A percentile compares a stretch with the other conserved stretches of the same genome.
Evolutionary conservation across 225 moss, liverwort and hornwort species (phyloP).

Genomic region (Lunularia cruciata): DNA sequence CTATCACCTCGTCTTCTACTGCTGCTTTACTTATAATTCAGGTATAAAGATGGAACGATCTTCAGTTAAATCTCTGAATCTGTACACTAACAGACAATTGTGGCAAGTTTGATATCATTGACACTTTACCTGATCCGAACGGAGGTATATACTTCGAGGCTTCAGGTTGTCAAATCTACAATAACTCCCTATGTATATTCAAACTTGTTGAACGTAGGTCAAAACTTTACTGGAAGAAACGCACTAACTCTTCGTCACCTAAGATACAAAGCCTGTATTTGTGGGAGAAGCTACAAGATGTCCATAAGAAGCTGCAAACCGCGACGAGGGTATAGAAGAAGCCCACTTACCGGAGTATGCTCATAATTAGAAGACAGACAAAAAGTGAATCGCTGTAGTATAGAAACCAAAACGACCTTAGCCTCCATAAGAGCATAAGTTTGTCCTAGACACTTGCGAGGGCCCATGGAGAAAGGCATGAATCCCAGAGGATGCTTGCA

Average conservation of each 20-base stretch:
- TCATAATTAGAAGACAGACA: slow-evolving; percentile 52
- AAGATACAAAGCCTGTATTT: neutral
- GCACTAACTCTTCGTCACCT: neutral
- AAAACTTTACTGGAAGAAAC: neutral
- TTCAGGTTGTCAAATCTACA: too few species aligned
- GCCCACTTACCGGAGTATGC: slow-evolving; percentile 41
- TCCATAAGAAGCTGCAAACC: slow-evolving; percentile 27
- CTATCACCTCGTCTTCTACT: too few species aligned
- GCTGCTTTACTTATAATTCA: too few species aligned
- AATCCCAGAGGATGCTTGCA: slow-evolving; percentile 55
- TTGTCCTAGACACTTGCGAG: slow-evolving; percentile 58
- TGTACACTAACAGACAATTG: neutral
- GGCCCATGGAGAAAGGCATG: slow-evolving; percentile 61
- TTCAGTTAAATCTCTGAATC: neutral
- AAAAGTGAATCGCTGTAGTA: slow-evolving; percentile 48
- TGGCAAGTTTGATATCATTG: neutral
- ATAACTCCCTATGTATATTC: neutral
- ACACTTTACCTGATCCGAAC: neutral
- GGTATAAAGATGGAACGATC: too few species aligned
- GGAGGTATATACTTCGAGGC: too few species aligned
- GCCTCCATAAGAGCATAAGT: slow-evolving; percentile 62
- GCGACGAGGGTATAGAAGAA: slow-evolving; percentile 17
- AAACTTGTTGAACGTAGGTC: neutral
- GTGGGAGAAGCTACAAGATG: neutral
- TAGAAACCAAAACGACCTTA: slow-evolving; percentile 51